These are phyloP conservation scores for Yamadazyma sp. DNA, from an alignment of 805 yeast species.

Conservation along the genomic window DNA sequence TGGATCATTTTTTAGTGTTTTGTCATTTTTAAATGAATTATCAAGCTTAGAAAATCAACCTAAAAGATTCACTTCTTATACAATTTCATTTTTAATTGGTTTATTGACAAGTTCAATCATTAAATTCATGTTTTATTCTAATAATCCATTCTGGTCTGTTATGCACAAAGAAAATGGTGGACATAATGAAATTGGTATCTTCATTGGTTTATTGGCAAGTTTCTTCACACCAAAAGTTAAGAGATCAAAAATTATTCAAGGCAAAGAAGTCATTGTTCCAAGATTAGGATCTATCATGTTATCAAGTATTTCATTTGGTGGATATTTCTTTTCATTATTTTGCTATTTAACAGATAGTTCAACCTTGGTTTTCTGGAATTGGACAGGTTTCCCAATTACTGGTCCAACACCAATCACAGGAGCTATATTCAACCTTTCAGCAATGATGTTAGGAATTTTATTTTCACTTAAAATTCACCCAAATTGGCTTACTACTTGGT, in stretches of 20 bases:
- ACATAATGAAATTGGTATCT: conserved; percentile 66
- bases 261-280: neutral
- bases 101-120: conserved; percentile 68
- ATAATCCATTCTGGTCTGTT: conserved; percentile 96
- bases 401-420: conserved; percentile 90
- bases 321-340: conserved; percentile 65
- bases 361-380: conserved; percentile 87
- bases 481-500: conserved; percentile 17
- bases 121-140: conserved; percentile 74
- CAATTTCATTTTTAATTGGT: conserved; percentile 66
- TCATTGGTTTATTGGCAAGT: conserved; percentile 62
- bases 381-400: conserved; percentile 88
- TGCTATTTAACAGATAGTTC: conserved; percentile 82
- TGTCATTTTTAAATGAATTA: conserved; percentile 58
- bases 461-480: conserved; percentile 25
- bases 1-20: conserved; percentile 62
- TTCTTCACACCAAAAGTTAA: conserved; percentile 48
- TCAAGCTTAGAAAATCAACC: conserved; percentile 26
- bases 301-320: conserved; percentile 72
- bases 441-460: conserved; percentile 53
- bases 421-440: conserved; percentile 62
- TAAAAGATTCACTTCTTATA: conserved; percentile 40
- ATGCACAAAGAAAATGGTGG: conserved; percentile 88
- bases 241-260: conserved; percentile 9
- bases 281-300: conserved; percentile 44